phyloP scores from a whole-genome alignment of 2,329 filamentous ascomycete genomes.

The Fusarium sterilihyphosum region DNA sequence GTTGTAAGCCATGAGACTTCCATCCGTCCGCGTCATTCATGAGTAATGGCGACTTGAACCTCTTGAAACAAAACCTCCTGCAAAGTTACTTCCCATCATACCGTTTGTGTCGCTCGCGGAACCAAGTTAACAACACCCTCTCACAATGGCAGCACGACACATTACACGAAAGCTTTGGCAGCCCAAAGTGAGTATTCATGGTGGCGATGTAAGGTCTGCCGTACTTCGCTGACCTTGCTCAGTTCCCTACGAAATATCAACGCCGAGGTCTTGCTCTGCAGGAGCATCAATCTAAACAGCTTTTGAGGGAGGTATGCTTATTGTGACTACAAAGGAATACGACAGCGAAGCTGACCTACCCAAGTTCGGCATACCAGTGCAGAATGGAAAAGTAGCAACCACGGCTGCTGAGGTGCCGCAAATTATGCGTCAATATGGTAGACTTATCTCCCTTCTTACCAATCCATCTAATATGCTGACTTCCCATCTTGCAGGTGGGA shows the following conservation, averaged over 20 bases:
- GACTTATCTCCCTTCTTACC: background rate
- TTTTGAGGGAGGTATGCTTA: background rate
- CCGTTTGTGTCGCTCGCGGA: background rate
- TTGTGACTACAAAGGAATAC: rapidly evolving
- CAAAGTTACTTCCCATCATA: background rate
- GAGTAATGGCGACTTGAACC: background rate
- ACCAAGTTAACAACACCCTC: too few species aligned
- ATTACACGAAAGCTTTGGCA: background rate
- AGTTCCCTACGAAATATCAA: background rate
- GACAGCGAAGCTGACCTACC: background rate
- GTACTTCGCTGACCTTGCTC: background rate
- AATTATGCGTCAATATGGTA: background rate
- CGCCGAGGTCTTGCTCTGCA: background rate
- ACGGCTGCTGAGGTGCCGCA: background rate
- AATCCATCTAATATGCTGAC: background rate
- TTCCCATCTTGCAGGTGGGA: background rate
- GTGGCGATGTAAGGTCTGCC: rapidly evolving
- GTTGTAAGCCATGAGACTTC: background rate
- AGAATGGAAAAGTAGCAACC: background rate
- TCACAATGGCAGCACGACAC: background rate
- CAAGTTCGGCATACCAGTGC: background rate
- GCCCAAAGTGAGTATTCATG: background rate
- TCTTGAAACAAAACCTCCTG: rapidly evolving
- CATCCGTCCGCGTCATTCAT: background rate
- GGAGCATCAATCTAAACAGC: background rate